Conservation (phyloP, 1,139 yeast species). For the Sugiyamaella xylanicola region DNA sequence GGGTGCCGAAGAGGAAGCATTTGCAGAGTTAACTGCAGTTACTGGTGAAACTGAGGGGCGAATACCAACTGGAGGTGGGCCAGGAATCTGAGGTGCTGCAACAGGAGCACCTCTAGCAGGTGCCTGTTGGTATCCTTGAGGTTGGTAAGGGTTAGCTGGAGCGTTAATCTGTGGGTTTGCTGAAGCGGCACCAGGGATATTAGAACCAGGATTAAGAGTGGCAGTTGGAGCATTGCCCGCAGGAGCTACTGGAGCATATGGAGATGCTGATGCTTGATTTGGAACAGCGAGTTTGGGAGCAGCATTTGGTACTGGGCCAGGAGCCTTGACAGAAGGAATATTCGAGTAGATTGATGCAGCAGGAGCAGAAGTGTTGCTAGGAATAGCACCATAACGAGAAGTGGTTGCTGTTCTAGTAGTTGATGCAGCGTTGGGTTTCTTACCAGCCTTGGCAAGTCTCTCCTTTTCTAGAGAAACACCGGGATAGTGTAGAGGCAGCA, state of each 20-base stretch:
- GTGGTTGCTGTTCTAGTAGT: constrained; percentile 23
- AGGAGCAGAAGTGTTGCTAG: constrained; percentile 18
- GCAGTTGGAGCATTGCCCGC: constrained; percentile 23
- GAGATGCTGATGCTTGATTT: constrained; percentile 22
- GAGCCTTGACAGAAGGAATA: constrained; percentile 6
- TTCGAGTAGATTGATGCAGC: constrained; percentile 17
- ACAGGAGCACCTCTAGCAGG: constrained; percentile 18
- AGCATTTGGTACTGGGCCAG: constrained; percentile 15
- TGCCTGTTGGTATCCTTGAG: constrained; percentile 28
- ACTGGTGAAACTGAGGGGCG: constrained; percentile 32
- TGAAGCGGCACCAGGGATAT: constrained; percentile 16
- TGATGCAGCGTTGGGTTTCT: constrained; percentile 28
- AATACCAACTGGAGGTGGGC: constrained; percentile 24
- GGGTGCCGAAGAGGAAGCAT: constrained; percentile 40
- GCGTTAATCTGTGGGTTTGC: constrained; percentile 4
- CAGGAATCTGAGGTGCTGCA: constrained; percentile 34
- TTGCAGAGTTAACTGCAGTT: constrained; percentile 32
- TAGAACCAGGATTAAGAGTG: too few species aligned
- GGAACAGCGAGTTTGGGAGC: constrained; percentile 16
- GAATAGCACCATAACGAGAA: constrained; percentile 21
- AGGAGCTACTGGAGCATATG: constrained; percentile 23
- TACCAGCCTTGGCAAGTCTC: constrained; percentile 63
- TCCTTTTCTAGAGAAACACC: constrained; percentile 70
- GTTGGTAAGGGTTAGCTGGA: constrained; percentile 22
- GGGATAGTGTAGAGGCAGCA: constrained; percentile 67